Percentiles rank a stretch among this genome's conserved stretches.
These are phyloP conservation scores for Sesbania bispinosa DNA, from an alignment of 306 rosid species.

Conservation along the genomic window DNA sequence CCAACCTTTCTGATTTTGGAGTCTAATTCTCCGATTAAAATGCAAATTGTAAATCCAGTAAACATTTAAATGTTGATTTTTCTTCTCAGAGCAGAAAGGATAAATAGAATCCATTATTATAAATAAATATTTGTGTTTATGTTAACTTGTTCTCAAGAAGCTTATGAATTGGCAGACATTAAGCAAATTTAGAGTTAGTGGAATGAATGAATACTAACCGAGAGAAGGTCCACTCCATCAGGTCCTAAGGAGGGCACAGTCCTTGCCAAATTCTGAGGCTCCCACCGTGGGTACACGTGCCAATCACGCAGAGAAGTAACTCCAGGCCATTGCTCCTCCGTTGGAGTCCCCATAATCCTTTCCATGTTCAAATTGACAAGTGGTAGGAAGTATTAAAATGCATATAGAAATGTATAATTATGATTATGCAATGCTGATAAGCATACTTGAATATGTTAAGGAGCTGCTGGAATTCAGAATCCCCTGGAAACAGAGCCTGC, in stretches of 20 bases:
- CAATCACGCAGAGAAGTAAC: slow-evolving; percentile 82
- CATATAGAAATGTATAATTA: not conserved
- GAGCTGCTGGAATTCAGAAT: slow-evolving; percentile 92
- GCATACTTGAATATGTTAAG: slow-evolving; percentile 79
- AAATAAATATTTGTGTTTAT: not conserved
- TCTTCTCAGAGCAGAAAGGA: not conserved
- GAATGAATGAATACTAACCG: slow-evolving; percentile 51
- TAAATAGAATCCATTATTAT: not conserved
- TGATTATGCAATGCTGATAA: not conserved
- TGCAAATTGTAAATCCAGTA: not conserved
- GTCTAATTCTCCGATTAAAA: not conserved
- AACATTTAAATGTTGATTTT: not conserved
- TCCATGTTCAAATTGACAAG: not conserved
- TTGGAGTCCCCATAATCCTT: slow-evolving; percentile 88
- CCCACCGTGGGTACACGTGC: slow-evolving; percentile 94
- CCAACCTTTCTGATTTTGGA: not conserved
- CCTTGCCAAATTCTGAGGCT: slow-evolving; percentile 61
- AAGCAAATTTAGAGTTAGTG: not conserved
- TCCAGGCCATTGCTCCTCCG: slow-evolving; percentile 85
- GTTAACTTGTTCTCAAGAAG: not conserved
- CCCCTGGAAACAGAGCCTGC: slow-evolving; percentile 89
- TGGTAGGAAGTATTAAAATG: not conserved
- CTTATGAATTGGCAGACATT: not conserved
- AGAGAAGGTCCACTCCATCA: slow-evolving; percentile 81
- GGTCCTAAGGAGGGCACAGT: slow-evolving; percentile 71